These are phyloP conservation scores for Aspergillus leporis DNA, from an alignment of 495 filamentous ascomycete genomes.

Conservation along the genomic window DNA sequence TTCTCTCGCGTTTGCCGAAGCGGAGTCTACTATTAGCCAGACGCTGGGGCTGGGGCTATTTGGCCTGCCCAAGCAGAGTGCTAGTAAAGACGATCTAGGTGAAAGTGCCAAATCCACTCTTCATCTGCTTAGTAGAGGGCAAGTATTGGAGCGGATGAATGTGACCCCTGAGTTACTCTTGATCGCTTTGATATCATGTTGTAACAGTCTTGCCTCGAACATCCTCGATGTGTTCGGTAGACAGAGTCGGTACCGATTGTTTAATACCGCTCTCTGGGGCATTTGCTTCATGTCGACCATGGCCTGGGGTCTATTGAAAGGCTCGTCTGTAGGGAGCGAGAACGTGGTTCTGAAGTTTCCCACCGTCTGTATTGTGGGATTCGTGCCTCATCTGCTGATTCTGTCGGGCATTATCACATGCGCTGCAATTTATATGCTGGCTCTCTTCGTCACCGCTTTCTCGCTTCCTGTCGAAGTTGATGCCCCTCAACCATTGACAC, in stretches of 20 bases:
- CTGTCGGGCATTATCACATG: slow-evolving; percentile 76
- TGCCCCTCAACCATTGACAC: slow-evolving; percentile 32
- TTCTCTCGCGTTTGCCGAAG: slow-evolving; percentile 93
- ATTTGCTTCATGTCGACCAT: slow-evolving; percentile 83
- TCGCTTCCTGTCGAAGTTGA: slow-evolving; percentile 55
- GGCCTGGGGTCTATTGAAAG: slow-evolving; percentile 64
- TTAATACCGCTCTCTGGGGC: slow-evolving; percentile 88
- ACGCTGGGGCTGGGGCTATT: slow-evolving; percentile 71
- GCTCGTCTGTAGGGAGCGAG: slow-evolving; percentile 48
- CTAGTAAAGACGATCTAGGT: slow-evolving; percentile 23
- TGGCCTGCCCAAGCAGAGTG: slow-evolving; percentile 45
- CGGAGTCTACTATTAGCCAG: slow-evolving; percentile 79
- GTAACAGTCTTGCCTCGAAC: slow-evolving; percentile 86
- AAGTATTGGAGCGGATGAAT: slow-evolving; percentile 62
- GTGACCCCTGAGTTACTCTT: slow-evolving; percentile 87
- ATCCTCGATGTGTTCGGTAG: slow-evolving; percentile 75
- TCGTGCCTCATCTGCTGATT: slow-evolving; percentile 88
- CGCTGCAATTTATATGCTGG: slow-evolving; percentile 70
- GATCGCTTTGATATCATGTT: slow-evolving; percentile 81
- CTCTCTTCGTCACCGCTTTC: slow-evolving; percentile 72
- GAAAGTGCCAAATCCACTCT: slow-evolving; percentile 30
- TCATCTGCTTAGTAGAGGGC: slow-evolving; percentile 41
- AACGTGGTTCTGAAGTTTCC: slow-evolving; percentile 72
- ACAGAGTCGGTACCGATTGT: slow-evolving; percentile 72
- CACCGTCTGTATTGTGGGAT: slow-evolving; percentile 91